A percentile compares a stretch with the other conserved stretches of the same genome.
phyloP scores from a whole-genome alignment of 1,284 basidiomycete species.

The Dichomitus squalens region DNA sequence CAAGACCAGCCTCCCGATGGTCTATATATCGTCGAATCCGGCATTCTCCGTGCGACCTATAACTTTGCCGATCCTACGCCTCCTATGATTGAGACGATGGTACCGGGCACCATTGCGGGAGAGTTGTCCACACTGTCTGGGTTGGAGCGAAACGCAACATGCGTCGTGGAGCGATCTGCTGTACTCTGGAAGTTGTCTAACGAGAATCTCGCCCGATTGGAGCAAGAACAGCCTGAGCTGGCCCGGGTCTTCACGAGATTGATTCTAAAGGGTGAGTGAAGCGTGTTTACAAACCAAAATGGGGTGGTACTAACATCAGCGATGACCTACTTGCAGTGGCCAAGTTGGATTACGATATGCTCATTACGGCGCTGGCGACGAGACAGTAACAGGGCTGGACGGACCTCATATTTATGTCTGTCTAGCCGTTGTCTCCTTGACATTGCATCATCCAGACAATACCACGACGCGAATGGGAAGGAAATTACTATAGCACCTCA shows the following conservation, averaged over 20 bases:
- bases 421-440: too few species aligned
- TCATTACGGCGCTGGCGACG: constrained; percentile 73
- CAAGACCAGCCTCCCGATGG: constrained; percentile 80
- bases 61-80: constrained; percentile 70
- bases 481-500: too few species aligned
- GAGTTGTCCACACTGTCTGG: constrained; percentile 84
- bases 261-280: constrained; percentile 74
- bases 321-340: constrained; percentile 50
- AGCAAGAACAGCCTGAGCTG: constrained; percentile 65
- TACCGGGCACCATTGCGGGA: constrained; percentile 88
- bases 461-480: too few species aligned
- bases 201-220: constrained; percentile 58
- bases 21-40: constrained; percentile 84
- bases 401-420: too few species aligned
- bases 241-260: constrained; percentile 71
- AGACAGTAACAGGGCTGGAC: constrained; percentile 43
- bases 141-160: constrained; percentile 82
- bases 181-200: constrained; percentile 80
- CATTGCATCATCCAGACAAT: too few species aligned
- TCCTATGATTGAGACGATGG: constrained; percentile 85
- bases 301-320: background rate
- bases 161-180: constrained; percentile 76
- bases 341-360: constrained; percentile 78
- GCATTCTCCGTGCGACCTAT: constrained; percentile 82
- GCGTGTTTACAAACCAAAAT: background rate